phyloP scores from a whole-genome alignment of 2,329 filamentous ascomycete genomes.

The Chrysosporium queenslandicum region DNA sequence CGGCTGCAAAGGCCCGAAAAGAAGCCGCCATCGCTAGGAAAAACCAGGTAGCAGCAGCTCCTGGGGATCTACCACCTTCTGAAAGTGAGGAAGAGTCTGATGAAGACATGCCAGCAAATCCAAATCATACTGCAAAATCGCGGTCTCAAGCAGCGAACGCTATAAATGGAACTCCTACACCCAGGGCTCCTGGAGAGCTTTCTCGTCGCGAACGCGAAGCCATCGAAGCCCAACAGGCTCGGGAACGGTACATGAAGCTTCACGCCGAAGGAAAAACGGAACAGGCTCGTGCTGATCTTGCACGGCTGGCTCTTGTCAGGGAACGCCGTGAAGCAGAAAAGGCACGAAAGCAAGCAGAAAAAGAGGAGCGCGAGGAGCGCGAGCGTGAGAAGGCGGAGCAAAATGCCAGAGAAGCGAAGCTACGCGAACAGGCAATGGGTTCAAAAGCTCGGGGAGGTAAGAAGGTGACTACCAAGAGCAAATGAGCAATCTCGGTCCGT shows the following conservation, averaged over 20 bases:
- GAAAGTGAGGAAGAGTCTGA: conserved; percentile 45
- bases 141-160: conserved; percentile 60
- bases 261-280: conserved; percentile 95
- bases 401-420: conserved; percentile 32
- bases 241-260: conserved; percentile 81
- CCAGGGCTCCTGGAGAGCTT: conserved; percentile 48
- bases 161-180: conserved; percentile 19
- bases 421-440: conserved; percentile 32
- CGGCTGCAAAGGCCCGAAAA: conserved; percentile 81
- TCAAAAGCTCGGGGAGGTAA: conserved; percentile 28
- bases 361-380: conserved; percentile 41
- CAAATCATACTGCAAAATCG: conserved; percentile 65
- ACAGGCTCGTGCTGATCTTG: conserved; percentile 81
- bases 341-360: conserved; percentile 68
- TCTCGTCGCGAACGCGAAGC: conserved; percentile 65
- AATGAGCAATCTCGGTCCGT: not conserved
- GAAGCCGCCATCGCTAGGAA: conserved; percentile 73
- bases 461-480: conserved; percentile 12
- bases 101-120: conserved; percentile 60
- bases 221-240: conserved; percentile 73
- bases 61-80: conserved; percentile 75
- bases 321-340: conserved; percentile 80
- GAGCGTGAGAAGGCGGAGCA: conserved; percentile 31
- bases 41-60: conserved; percentile 60
- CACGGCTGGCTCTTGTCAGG: conserved; percentile 67